Evolutionary conservation across 495 filamentous ascomycete genomes (phyloP), one percentile per base, ranked within the genome.

Genomic region (Hamigera avellanea): DNA sequence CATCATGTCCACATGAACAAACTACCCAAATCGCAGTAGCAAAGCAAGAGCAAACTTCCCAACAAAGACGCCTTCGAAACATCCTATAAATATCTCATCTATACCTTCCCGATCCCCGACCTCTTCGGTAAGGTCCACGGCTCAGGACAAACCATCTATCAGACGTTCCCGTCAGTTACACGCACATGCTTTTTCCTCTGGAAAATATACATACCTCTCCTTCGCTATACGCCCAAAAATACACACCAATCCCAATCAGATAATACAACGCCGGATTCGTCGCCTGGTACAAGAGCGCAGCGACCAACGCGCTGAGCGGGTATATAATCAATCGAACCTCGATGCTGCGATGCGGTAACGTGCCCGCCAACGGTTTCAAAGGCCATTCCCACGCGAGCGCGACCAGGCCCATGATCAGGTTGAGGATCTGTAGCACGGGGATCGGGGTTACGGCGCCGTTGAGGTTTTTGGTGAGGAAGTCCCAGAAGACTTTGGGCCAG

Each of bases 401-500:
- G 37, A 83, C 40, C 45, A 99, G 41, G 28, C 85, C 91, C 56
- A 91, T 73, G 35, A 95, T n/a, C n/a, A 99, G 67, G 53, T 99
- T 99, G 61, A 96, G 68, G 51, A 81, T 86, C 58, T 99, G 93
- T 4, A 99, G 74, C 36, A 85, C 64, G n/a, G 93, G 93, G 19
- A 89, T 52, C 2, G 89, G 91, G 40, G 78, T 82, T 36, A 96
- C 86, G 36, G 81, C 81, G 30, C 64, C 70, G 52, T 96, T 82
- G 44, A 99, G 77, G 53, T 83, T 87, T 48, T 88, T 87, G 40
- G 93, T 93, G 46, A 84, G 64, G 58, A 93, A 93, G 64, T 99
- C 93, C 83, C 84, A 99, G 66, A 99, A 93, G 45, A 96, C 76
- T 65, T 99, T 99, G 37, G 93, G 93, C 88, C 88, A 99, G 73